Evolutionary conservation across 768 basidiomycete genomes (phyloP).

Genomic region (Favolaschia claudopus): DNA sequence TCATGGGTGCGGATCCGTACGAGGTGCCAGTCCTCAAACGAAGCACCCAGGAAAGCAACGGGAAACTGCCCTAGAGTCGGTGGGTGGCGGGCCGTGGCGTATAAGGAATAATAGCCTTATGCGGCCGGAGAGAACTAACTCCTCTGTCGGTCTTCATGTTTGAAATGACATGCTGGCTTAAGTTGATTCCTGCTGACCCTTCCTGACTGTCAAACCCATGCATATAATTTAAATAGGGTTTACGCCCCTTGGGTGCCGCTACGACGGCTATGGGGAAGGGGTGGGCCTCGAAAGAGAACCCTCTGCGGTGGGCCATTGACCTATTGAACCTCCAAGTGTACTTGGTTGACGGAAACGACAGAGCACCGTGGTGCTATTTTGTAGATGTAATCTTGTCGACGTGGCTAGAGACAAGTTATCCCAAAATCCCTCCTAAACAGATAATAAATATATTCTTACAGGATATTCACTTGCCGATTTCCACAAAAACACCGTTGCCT

Average conservation of each 20-base stretch:
- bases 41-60: constrained; percentile 8
- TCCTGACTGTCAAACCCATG: constrained; percentile 6
- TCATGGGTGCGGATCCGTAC: constrained; percentile 10
- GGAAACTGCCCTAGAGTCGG: constrained; percentile 9
- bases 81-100: constrained; percentile 10
- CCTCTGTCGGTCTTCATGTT: constrained; percentile 7
- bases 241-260: constrained; percentile 1
- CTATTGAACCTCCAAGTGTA: no score
- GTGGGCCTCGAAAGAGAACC: constrained; percentile 9
- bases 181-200: constrained; percentile 10
- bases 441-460: no score
- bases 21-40: constrained; percentile 12
- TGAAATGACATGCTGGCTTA: constrained; percentile 8
- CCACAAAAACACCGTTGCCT: not conserved
- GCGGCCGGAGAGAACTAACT: constrained; percentile 9
- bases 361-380: no score
- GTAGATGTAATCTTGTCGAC: no score
- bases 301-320: no score
- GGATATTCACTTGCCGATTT: not conserved
- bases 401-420: no score
- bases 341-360: no score
- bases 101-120: constrained; percentile 10
- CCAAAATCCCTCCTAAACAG: no score
- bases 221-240: not conserved
- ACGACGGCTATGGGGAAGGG: not conserved